phyloP scores from a whole-genome alignment of 2,329 filamentous ascomycete species.

The Elsinoe necatrix region DNA sequence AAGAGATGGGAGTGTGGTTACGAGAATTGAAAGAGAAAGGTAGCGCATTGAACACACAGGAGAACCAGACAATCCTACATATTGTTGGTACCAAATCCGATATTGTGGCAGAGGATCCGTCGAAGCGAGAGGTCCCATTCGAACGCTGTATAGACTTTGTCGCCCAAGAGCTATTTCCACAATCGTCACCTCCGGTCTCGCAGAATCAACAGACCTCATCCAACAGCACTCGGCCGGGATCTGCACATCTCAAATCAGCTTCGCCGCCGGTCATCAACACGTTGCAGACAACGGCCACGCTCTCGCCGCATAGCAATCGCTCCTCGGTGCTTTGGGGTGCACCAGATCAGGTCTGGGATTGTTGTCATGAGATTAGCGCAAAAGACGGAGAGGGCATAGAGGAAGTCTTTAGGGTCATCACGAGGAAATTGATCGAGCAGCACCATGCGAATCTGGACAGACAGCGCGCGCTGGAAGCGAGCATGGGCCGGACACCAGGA shows the following conservation, averaged over 20 bases:
- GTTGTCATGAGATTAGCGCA: constrained; percentile 91
- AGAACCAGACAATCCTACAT: constrained; percentile 69
- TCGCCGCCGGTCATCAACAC: constrained; percentile 21
- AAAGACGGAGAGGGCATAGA: constrained; percentile 93
- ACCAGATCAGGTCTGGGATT: constrained; percentile 81
- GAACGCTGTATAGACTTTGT: constrained; percentile 95
- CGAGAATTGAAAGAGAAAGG: constrained; percentile 74
- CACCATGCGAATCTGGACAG: constrained; percentile 47
- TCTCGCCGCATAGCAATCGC: constrained; percentile 40
- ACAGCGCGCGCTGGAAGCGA: constrained; percentile 38
- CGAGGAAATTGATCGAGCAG: constrained; percentile 74
- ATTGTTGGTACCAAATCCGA: constrained; percentile 95
- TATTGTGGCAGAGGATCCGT: constrained; percentile 76
- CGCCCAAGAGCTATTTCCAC: constrained; percentile 77
- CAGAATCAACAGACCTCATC: constrained; percentile 37
- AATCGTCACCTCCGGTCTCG: constrained; percentile 50
- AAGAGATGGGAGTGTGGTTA: constrained; percentile 89
- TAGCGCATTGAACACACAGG: constrained; percentile 30
- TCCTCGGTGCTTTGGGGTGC: constrained; percentile 81
- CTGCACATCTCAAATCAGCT: constrained; percentile 15
- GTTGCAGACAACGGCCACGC: constrained; percentile 40
- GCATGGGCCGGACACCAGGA: constrained; percentile 39
- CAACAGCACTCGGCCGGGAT: constrained; percentile 31
- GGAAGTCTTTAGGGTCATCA: constrained; percentile 87
- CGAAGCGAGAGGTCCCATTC: constrained; percentile 75